Base-by-base conservation (phyloP, 164 flowering plant species). In the Paratinospora sagittata region DNA sequence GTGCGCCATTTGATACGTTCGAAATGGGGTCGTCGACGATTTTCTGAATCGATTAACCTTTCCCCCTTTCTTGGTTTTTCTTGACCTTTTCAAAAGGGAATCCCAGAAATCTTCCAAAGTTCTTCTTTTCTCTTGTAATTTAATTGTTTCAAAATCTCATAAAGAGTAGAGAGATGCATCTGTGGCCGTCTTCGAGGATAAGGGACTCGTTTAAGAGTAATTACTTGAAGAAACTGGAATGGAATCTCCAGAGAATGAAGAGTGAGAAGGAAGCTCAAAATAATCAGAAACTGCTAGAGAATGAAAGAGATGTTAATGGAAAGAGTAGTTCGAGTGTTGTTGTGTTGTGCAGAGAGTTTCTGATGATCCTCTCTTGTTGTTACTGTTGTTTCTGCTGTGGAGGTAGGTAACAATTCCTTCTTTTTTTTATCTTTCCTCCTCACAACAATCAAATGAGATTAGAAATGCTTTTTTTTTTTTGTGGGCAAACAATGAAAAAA, bases 341-440 rank as follows among this genome's bases (percentile, higher is more conserved):
- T 47, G 57, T n/a, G 17, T 14, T 81, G 3, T 80, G 75, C 55
- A 67, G 74, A 63, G 91, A 88, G 57, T 26, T 82, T 0, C n/a
- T 79, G 47, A 43, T 87, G 78, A 13, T 86, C 10, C 41, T 82
- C 34, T 83, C 90, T 72, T 86, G 91, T 75, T 88, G 90, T 57
- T 84, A 77, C 73, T 84, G 86, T 65, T 84, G 88, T 74, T 88
- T 84, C 84, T 82, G 90, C 84, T 87, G 89, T 78, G 92, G 90
- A 76, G 96, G 96, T 90, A 76, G 96, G 96, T 90, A 82, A 63
- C 13, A 7, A 19, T 19, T 17, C 23, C 47, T 16, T 6, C 34
- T 30, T 30, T 30, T 30, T 30, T 30, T 43, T 39, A 11, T 39
- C 13, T 6, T 33, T 33, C 19, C 33, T 17, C 39, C 19, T 43